A percentile compares a stretch with the other conserved stretches of the same genome.
These are phyloP conservation scores for Aegilops umbellulata DNA, from an alignment of 176 grass and related monocot species.

Conservation along the genomic window DNA sequence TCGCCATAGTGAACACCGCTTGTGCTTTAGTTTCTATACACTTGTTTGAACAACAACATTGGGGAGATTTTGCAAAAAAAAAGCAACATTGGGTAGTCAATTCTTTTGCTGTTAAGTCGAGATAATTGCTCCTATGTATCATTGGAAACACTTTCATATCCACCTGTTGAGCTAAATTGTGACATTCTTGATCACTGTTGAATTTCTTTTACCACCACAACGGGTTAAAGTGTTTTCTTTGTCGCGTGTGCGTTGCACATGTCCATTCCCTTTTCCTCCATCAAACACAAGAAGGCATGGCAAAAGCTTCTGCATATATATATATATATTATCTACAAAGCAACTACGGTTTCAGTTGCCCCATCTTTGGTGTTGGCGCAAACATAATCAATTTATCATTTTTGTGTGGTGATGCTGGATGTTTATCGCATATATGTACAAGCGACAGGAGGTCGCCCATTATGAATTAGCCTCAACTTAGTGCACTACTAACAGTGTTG, in stretches of 20 bases:
- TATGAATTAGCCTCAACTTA: too few relatives aligned
- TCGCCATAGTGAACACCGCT: too few relatives aligned
- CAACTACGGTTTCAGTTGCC: conserved; percentile 44
- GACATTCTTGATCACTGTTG: conserved; percentile 13
- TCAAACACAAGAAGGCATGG: conserved; percentile 47
- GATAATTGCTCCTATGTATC: too few relatives aligned
- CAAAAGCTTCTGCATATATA: conserved; percentile 35
- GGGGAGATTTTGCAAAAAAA: too few relatives aligned
- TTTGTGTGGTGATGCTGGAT: conserved; percentile 27
- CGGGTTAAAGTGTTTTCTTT: not conserved
- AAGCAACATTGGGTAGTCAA: too few relatives aligned
- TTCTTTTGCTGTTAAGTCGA: too few relatives aligned
- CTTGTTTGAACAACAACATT: too few relatives aligned
- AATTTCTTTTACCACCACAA: not conserved
- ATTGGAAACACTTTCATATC: conserved; percentile 50
- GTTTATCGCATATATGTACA: too few relatives aligned
- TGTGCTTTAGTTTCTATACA: too few relatives aligned
- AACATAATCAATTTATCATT: conserved; percentile 74
- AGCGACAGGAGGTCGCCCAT: too few relatives aligned
- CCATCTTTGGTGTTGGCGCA: conserved; percentile 66
- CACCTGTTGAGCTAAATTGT: conserved; percentile 65
- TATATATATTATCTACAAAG: conserved; percentile 58
- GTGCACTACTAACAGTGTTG: too few relatives aligned
- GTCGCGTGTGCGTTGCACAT: not conserved
- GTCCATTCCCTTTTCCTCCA: conserved; percentile 43